phyloP scores from a whole-genome alignment of 495 filamentous ascomycete genomes.

The Talaromyces liani region DNA sequence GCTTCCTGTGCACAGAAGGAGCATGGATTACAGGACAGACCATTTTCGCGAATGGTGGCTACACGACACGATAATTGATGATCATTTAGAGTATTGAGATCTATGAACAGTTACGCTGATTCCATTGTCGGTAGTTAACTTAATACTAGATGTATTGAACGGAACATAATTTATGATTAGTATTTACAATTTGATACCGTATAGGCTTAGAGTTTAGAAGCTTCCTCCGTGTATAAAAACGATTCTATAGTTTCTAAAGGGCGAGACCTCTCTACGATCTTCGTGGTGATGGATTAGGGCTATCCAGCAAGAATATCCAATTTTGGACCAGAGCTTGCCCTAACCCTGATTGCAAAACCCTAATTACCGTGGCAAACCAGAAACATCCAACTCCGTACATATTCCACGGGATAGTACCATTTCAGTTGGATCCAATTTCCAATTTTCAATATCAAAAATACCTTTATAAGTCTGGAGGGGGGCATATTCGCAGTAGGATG shows the following conservation, averaged over 20 bases:
- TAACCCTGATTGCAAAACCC: background rate
- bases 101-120: background rate
- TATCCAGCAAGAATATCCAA: background rate
- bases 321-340: background rate
- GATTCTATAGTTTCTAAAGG: background rate
- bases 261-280: background rate
- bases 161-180: background rate
- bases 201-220: background rate
- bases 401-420: background rate
- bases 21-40: slow-evolving; percentile 34
- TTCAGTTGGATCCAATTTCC: no score
- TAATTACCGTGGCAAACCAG: background rate
- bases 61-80: slow-evolving; percentile 24
- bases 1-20: slow-evolving; percentile 30
- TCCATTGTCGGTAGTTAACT: background rate
- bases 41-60: slow-evolving; percentile 34
- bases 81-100: background rate
- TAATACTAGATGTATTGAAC: background rate
- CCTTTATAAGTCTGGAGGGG: background rate
- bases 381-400: background rate
- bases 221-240: background rate
- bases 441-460: no score
- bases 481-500: no score
- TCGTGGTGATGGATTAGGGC: background rate
- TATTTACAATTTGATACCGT: background rate